Percentiles rank a stretch among this genome's conserved stretches.
Conservation (phyloP, 1,139 yeast genomes). For the Torulaspora pretoriensis region DNA sequence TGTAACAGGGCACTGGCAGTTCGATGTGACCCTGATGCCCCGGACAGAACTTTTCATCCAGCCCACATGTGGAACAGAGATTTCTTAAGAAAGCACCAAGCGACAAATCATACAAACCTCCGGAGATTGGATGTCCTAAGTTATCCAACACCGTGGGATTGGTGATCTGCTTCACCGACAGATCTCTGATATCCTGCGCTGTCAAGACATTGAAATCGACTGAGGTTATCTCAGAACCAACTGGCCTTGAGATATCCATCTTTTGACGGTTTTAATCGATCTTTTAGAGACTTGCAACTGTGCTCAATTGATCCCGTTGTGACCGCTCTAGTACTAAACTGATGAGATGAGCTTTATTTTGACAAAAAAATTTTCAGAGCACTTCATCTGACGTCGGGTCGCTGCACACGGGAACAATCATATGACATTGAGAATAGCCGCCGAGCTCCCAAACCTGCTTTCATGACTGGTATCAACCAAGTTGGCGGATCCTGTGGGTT, state of each 20-base stretch:
- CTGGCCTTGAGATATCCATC: slow-evolving; percentile 95
- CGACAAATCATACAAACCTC: slow-evolving; percentile 91
- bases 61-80: slow-evolving; percentile 91
- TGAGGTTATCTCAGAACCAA: slow-evolving; percentile 87
- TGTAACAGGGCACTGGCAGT: slow-evolving; percentile 91
- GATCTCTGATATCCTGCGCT: slow-evolving; percentile 73
- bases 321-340: neutral
- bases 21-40: slow-evolving; percentile 99
- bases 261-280: neutral
- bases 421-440: slow-evolving; percentile 2
- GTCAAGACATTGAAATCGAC: slow-evolving; percentile 89
- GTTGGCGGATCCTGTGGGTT: too few relatives aligned
- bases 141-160: slow-evolving; percentile 94
- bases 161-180: slow-evolving; percentile 92
- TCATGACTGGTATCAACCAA: too few relatives aligned
- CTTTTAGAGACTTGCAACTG: neutral
- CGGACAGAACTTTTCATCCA: slow-evolving; percentile 91
- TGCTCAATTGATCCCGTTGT: neutral
- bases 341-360: slow-evolving; percentile 8
- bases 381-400: neutral
- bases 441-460: neutral
- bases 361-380: slow-evolving; percentile 2
- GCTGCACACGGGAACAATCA: neutral
- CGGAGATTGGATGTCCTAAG: slow-evolving; percentile 89
- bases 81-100: slow-evolving; percentile 89